A percentile compares a stretch with the other conserved stretches of the same genome.
These are phyloP conservation scores for Alternaria panax DNA, from an alignment of 2,329 filamentous ascomycete genomes.

Conservation along the genomic window DNA sequence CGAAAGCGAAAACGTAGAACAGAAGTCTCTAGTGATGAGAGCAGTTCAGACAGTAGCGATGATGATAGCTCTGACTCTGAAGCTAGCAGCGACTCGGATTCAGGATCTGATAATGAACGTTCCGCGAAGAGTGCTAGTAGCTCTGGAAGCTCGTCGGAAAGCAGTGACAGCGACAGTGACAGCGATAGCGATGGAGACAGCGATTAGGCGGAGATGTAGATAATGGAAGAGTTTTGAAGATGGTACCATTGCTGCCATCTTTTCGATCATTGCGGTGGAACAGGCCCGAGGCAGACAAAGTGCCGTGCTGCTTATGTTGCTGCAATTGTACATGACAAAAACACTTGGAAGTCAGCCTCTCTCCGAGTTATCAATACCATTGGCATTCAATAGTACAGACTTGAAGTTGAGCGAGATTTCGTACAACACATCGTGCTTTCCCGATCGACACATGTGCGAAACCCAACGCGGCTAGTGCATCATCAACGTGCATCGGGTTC, in stretches of 20 bases:
- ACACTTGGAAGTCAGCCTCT: not conserved
- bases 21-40: slow-evolving; percentile 43
- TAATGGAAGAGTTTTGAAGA: not conserved
- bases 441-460: slow-evolving; percentile 1
- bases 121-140: slow-evolving; percentile 16
- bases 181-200: slow-evolving; percentile 15
- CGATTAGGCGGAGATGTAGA: not conserved
- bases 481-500: slow-evolving; percentile 4
- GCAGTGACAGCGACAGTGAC: slow-evolving; percentile 28
- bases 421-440: not conserved
- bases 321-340: not conserved
- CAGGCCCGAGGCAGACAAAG: slow-evolving; percentile 2
- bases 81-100: not conserved
- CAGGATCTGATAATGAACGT: not conserved
- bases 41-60: slow-evolving; percentile 44
- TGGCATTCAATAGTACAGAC: not conserved
- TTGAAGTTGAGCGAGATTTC: not conserved
- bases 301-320: not conserved
- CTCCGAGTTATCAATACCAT: not conserved
- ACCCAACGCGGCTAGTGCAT: slow-evolving; percentile 9
- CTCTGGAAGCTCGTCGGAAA: slow-evolving; percentile 13
- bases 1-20: slow-evolving; percentile 40
- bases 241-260: not conserved
- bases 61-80: slow-evolving; percentile 27
- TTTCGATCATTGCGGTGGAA: not conserved